Base-by-base conservation (phyloP, 2,329 filamentous ascomycete genomes). In the Elsinoe necatrix region DNA sequence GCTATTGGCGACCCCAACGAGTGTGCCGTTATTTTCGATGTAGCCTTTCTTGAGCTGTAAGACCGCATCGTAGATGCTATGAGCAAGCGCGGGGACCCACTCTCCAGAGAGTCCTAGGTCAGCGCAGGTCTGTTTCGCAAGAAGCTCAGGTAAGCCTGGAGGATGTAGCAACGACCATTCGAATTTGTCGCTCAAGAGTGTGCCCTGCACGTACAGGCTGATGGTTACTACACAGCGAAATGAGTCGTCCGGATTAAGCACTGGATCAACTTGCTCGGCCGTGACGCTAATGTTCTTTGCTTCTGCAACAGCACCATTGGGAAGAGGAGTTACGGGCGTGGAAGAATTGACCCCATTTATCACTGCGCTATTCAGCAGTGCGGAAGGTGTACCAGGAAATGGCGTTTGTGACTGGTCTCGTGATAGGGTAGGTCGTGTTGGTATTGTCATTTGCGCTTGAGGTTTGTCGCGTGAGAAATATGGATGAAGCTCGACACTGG, bases 91-190 rank as follows among this genome's bases (percentile, higher is more conserved):
- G 2, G 90, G 87, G 3, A 95, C 83, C 90, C 93, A 98, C 73
- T 98, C 93, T 45, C 90, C 89, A 5, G 85, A 80, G 55, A 98
- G 76, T 5, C 92, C 92, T 7, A 98, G 77, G 68, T 98, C 93
- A 25, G 89, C 87, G 68, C 93, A 97, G 0, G 93, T 97, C 62
- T 89, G 83, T 67, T 89, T 89, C 31, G 93, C 91, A 69, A 97
- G 97, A 11, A 86, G 83, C 70, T 98, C 92, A 0, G 93, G 89
- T 41, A 92, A 90, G 20, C 92, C 92, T 1, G 90, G 87, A 1
- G 91, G 90, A 66, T 97, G 91, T 16, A 95, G 77, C 18, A 98
- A 76, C 4, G 92, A 97, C 92, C 92, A 97, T 69, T 97, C 92
- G 62, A 98, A 97, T 67, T 91, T 95, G 77, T 98, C 93, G 2